A percentile compares a stretch with the other conserved stretches of the same genome.
These are phyloP conservation scores for Glycine soja DNA, from an alignment of 306 rosid species.

Conservation along the genomic window DNA sequence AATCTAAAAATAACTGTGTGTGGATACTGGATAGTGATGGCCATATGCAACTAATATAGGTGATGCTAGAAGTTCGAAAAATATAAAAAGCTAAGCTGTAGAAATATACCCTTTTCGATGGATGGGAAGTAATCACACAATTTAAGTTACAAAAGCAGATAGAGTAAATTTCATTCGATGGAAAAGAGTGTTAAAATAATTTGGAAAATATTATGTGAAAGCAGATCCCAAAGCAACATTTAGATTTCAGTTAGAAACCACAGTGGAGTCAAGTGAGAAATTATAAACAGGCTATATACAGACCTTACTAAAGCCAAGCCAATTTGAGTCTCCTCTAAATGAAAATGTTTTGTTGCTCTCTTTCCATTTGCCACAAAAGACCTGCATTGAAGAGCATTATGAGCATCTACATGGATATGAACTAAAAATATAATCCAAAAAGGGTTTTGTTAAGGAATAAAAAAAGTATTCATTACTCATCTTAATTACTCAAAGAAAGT, in stretches of 20 bases:
- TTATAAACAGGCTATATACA: not conserved
- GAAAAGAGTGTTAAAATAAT: not conserved
- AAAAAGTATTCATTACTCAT: not conserved
- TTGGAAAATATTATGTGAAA: not conserved
- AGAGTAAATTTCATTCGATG: conserved; percentile 4
- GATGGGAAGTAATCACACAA: conserved; percentile 1
- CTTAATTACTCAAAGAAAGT: not conserved
- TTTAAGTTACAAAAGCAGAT: not conserved
- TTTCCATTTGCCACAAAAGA: conserved; percentile 84
- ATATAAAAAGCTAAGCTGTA: not conserved
- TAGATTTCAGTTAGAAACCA: conserved; percentile 25
- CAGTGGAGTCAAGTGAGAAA: conserved; percentile 10
- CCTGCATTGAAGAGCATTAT: conserved; percentile 57
- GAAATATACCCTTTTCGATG: no score
- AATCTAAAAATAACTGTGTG: not conserved
- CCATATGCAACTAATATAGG: conserved; percentile 1
- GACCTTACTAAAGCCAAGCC: conserved; percentile 98
- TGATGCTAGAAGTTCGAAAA: conserved; percentile 9
- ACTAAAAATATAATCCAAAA: conserved; percentile 31
- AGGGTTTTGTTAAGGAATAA: not conserved
- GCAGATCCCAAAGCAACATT: conserved; percentile 6
- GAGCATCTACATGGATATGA: conserved; percentile 38
- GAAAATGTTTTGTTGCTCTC: conserved; percentile 65
- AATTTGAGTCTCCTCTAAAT: conserved; percentile 92
- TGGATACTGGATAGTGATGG: not conserved